Conservation (phyloP, 1,139 yeast species). For the Diutina siamensis region DNA sequence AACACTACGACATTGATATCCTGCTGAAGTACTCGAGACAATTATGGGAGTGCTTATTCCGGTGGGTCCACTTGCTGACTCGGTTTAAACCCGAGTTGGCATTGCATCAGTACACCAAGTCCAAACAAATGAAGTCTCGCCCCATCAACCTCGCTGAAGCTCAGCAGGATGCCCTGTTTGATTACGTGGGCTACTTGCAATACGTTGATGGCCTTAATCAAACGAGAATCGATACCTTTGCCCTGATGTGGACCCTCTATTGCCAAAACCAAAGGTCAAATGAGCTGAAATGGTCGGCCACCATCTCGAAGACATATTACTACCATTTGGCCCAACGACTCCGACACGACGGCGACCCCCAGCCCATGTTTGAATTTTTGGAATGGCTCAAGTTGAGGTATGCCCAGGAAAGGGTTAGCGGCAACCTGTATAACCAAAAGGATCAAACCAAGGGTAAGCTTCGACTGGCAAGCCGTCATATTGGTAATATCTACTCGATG, state of each 20-base stretch:
- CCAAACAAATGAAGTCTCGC: neutral
- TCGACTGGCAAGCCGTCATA: neutral
- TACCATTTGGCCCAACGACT: neutral
- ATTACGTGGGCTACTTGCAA: neutral
- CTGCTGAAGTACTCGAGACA: neutral
- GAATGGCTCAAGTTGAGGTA: neutral
- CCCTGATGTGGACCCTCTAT: neutral
- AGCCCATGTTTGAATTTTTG: slow-evolving; percentile 1
- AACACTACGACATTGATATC: neutral
- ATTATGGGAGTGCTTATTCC: neutral
- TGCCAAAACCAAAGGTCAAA: neutral
- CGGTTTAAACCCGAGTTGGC: slow-evolving; percentile 1
- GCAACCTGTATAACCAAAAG: neutral
- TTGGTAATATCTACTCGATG: slow-evolving; percentile 1
- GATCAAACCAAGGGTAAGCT: neutral
- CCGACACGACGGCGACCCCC: neutral
- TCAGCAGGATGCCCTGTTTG: neutral
- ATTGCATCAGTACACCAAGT: neutral
- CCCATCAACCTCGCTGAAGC: neutral
- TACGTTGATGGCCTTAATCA: neutral
- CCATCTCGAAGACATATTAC: neutral
- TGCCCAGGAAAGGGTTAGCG: neutral
- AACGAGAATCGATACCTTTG: neutral
- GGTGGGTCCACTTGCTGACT: slow-evolving; percentile 5
- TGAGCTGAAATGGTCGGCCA: neutral